These are phyloP conservation scores for Pythium insidiosum DNA, from an alignment of 352 stramenopile genomes.

Conservation along the genomic window DNA sequence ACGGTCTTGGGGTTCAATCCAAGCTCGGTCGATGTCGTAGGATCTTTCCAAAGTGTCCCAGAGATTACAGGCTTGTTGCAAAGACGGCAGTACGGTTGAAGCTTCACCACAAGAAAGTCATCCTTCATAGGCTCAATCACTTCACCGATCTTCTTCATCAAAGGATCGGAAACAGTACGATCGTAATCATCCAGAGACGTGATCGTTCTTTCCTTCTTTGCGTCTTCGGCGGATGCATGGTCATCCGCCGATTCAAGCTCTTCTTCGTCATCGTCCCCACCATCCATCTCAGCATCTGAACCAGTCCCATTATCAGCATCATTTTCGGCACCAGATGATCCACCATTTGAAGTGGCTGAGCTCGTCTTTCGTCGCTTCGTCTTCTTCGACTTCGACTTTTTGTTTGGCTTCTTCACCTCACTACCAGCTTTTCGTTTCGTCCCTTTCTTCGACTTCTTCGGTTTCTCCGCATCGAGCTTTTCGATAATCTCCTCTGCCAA, in stretches of 20 bases:
- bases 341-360: conserved; percentile 1
- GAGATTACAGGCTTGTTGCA: conserved; percentile 75
- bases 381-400: conserved; percentile 79
- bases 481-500: conserved; percentile 84
- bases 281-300: conserved; percentile 26
- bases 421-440: conserved; percentile 54
- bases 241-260: conserved; percentile 6
- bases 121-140: conserved; percentile 89
- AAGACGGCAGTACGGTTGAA: conserved; percentile 73
- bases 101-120: conserved; percentile 84
- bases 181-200: conserved; percentile 57
- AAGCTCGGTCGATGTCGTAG: conserved; percentile 18
- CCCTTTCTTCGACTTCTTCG: conserved; percentile 60
- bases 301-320: conserved; percentile 20
- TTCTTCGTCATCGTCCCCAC: conserved; percentile 30
- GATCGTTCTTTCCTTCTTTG: conserved; percentile 19
- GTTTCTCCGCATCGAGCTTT: conserved; percentile 83
- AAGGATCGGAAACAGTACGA: conserved; percentile 54
- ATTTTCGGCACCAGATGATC: conserved; percentile 1
- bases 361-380: conserved; percentile 39
- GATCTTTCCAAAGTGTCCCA: conserved; percentile 56
- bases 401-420: conserved; percentile 55
- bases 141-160: conserved; percentile 84
- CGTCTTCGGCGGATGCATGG: background rate
- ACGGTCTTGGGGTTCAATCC: conserved; percentile 49